Evolutionary conservation across 1,284 basidiomycete genomes (phyloP), one percentile per base, ranked within the genome.

Genomic region (Cutaneotrichosporon sp.): DNA sequence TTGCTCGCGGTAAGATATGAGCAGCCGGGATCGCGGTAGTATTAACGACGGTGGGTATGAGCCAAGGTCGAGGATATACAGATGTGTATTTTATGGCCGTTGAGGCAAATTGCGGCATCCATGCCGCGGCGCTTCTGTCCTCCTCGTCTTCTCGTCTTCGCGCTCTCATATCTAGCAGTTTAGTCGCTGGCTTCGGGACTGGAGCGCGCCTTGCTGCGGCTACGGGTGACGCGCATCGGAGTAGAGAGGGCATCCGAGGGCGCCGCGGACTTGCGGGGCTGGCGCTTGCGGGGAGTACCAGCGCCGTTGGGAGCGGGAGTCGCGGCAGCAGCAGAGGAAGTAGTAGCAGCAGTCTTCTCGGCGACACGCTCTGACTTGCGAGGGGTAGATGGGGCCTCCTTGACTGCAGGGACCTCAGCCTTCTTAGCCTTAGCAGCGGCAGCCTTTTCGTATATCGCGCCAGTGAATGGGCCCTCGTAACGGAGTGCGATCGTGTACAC

Each of bases 401-500:
- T 34, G 41, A 33, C 42, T n/a, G n/a, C n/a, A n/a, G n/a, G n/a
- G 32, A 34, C 38, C 51, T 47, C 31, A 29, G 34, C 27, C 5
- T 27, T 33, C 34, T 52, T 50, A n/a, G 51, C 49, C 29, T 31
- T 37, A 31, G 48, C 46, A 20, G 52, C 51, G 24, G 55, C 47
- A 27, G 63, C 60, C 47, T 58, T 60, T 32, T 68, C 65, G 61
- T 77, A 77, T 63, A 77, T 77, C 63, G 64, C 67, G 62, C 71
- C 68, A 14, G 75, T 76, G 67, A 75, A 77, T 5, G 76, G 76
- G 35, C 75, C 90, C 78, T 96, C 92, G 69, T 81, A 94, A 20
- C 79, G 79, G 49, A 94, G 80, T 3, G 92, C 93, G 56, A 93
- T 80, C 46, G 82, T 58, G 71, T 96, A 97, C 45, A 88, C 84